phyloP scores from a whole-genome alignment of 768 basidiomycete species.

The Leccinum rimulosum region DNA sequence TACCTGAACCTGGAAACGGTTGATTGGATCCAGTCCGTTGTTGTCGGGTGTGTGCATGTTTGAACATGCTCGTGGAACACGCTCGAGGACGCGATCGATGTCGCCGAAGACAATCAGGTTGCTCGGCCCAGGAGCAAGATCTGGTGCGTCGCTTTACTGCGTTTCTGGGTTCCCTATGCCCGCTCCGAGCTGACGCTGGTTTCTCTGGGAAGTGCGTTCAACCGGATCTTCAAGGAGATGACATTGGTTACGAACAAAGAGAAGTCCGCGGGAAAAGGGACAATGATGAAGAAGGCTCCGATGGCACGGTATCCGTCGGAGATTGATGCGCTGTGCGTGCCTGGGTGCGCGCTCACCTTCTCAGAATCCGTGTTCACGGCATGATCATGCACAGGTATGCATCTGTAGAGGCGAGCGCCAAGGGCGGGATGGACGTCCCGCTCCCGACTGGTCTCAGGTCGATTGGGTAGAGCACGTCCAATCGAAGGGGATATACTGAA shows the following conservation, averaged over 20 bases:
- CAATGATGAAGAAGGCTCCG: constrained; percentile 41
- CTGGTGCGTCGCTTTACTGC: constrained; percentile 26
- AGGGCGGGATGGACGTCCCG: constrained; percentile 20
- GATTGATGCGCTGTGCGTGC: constrained; percentile 43
- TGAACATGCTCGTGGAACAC: constrained; percentile 21
- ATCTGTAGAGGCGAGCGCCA: constrained; percentile 24
- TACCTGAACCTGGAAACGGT: constrained; percentile 32
- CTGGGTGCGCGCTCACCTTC: background rate
- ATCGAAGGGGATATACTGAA: constrained; percentile 18
- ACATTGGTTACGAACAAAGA: constrained; percentile 41
- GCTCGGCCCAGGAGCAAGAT: constrained; percentile 35
- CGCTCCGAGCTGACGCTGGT: no score
- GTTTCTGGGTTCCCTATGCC: background rate
- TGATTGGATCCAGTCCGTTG: constrained; percentile 13
- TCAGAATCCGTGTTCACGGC: background rate
- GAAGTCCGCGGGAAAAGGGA: constrained; percentile 48
- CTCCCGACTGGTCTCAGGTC: constrained; percentile 19
- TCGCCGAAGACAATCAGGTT: constrained; percentile 26
- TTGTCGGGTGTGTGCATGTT: constrained; percentile 30
- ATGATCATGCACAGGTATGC: constrained; percentile 24
- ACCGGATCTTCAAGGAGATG: constrained; percentile 50
- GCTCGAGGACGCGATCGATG: constrained; percentile 30
- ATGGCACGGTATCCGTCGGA: constrained; percentile 33
- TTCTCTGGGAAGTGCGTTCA: constrained; percentile 23
- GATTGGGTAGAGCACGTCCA: constrained; percentile 14